Evolutionary conservation across 805 yeast species (phyloP).

Genomic region (Saturnispora hagleri): DNA sequence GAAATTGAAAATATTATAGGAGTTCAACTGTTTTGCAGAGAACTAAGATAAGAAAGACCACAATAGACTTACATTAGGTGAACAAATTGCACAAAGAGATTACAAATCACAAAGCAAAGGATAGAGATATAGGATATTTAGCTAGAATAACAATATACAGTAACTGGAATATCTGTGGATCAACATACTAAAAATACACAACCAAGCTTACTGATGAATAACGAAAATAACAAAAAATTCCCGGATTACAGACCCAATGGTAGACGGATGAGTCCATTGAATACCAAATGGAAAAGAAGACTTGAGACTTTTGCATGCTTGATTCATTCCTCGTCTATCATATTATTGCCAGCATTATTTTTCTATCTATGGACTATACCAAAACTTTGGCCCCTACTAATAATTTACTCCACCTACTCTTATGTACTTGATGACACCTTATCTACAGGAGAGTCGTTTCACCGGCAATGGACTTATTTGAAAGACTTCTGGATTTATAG

Average conservation of each 20-base stretch:
- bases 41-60: background rate
- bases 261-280: background rate
- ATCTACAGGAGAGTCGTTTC: constrained; percentile 58
- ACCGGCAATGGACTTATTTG: constrained; percentile 47
- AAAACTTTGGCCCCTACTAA: constrained; percentile 49
- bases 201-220: background rate
- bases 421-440: constrained; percentile 56
- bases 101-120: no score
- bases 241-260: constrained; percentile 4
- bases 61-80: no score
- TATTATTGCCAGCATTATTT: constrained; percentile 45
- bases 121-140: background rate
- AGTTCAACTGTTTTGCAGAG: background rate
- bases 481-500: constrained; percentile 55
- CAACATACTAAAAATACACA: no score
- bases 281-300: constrained; percentile 29
- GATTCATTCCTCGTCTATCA: constrained; percentile 67
- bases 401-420: constrained; percentile 56
- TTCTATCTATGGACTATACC: constrained; percentile 46
- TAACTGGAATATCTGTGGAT: no score
- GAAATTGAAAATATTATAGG: background rate
- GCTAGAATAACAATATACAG: background rate
- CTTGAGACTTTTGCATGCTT: constrained; percentile 60
- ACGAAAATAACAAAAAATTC: background rate
- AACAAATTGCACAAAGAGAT: background rate